These are phyloP conservation scores for Cercospora berteroae DNA, from an alignment of 2,329 filamentous ascomycete species.

Conservation along the genomic window DNA sequence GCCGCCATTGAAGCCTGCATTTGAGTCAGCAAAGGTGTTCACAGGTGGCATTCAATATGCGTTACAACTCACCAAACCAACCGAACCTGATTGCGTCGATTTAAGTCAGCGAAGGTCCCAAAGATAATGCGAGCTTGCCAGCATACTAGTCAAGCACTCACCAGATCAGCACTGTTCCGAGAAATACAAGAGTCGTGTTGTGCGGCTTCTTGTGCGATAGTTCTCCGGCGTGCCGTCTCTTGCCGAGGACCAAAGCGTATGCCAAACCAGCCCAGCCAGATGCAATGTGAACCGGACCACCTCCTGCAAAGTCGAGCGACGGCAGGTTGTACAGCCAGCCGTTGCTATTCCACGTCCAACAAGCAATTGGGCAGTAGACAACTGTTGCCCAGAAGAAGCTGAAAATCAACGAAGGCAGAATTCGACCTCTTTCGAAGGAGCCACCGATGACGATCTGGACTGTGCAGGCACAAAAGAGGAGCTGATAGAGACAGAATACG, in stretches of 20 bases:
- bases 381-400: slow-evolving; percentile 63
- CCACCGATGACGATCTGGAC: slow-evolving; percentile 66
- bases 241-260: slow-evolving; percentile 63
- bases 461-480: slow-evolving; percentile 61
- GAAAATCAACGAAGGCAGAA: slow-evolving; percentile 64
- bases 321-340: slow-evolving; percentile 64
- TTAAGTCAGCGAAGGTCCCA: slow-evolving; percentile 29
- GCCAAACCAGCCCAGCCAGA: slow-evolving; percentile 63
- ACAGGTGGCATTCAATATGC: not conserved
- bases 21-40: not conserved
- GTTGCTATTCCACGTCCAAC: slow-evolving; percentile 66
- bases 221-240: slow-evolving; percentile 52
- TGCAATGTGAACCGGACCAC: slow-evolving; percentile 64
- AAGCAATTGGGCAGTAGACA: slow-evolving; percentile 63
- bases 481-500: slow-evolving; percentile 64
- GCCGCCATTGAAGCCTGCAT: slow-evolving; percentile 54
- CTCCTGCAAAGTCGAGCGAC: slow-evolving; percentile 60
- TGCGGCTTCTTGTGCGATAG: slow-evolving; percentile 57
- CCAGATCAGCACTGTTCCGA: slow-evolving; percentile 65
- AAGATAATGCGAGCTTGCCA: not conserved
- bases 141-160: slow-evolving; percentile 53
- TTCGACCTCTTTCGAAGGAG: slow-evolving; percentile 62
- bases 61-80: slow-evolving; percentile 47
- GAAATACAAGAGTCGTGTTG: slow-evolving; percentile 62
- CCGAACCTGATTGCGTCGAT: slow-evolving; percentile 44